A percentile compares a stretch with the other conserved stretches of the same genome.
These are phyloP conservation scores for Aristolochia fimbriata DNA, from an alignment of 164 flowering plant genomes.

Conservation along the genomic window DNA sequence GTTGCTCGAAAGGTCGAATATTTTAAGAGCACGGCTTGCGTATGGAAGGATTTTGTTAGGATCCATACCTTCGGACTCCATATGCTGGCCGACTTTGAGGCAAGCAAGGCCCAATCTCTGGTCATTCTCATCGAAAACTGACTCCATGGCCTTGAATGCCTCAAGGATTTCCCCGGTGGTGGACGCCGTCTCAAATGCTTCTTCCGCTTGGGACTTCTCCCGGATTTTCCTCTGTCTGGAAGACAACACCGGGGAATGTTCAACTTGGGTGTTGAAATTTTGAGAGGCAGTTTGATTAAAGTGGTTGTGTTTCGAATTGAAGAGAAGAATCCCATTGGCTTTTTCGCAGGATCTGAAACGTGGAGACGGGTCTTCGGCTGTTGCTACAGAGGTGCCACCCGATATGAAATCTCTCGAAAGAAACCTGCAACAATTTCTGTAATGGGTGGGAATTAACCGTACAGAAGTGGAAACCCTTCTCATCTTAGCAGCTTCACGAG, in stretches of 20 bases:
- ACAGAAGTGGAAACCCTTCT: too few relatives aligned
- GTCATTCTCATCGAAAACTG: constrained; percentile 46
- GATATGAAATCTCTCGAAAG: too few relatives aligned
- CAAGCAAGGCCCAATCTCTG: constrained; percentile 51
- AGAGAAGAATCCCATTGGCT: neutral
- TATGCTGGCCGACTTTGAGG: constrained; percentile 64
- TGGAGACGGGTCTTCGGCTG: too few relatives aligned
- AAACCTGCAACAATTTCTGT: too few relatives aligned
- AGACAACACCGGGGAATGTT: constrained; percentile 26
- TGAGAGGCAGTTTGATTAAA: constrained; percentile 14
- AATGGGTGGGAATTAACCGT: too few relatives aligned
- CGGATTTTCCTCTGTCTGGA: constrained; percentile 50
- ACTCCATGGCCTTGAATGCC: constrained; percentile 54
- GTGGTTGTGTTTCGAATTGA: constrained; percentile 16
- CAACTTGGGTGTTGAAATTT: constrained; percentile 38
- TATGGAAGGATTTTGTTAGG: constrained; percentile 49
- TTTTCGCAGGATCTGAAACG: too few relatives aligned
- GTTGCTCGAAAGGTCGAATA: constrained; percentile 19
- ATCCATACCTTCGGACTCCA: constrained; percentile 67
- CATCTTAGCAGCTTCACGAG: too few relatives aligned
- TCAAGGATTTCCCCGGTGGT: constrained; percentile 47
- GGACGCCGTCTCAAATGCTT: constrained; percentile 64
- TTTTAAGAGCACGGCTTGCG: constrained; percentile 60
- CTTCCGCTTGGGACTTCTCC: constrained; percentile 50
- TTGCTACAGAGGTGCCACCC: too few relatives aligned